These are phyloP conservation scores for Septoria linicola DNA, from an alignment of 2,329 filamentous ascomycete species.

Conservation along the genomic window DNA sequence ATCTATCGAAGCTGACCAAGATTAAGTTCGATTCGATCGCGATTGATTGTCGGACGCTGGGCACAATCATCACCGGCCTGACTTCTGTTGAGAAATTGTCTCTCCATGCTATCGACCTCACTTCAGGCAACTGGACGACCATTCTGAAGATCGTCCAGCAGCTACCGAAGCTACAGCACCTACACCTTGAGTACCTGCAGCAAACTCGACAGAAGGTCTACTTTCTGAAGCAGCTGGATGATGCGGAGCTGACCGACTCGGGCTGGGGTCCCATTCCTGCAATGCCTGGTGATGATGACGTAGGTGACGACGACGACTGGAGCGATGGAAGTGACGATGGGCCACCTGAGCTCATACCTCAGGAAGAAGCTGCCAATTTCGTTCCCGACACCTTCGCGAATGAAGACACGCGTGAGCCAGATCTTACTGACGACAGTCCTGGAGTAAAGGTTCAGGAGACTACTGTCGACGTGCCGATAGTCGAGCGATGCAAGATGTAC, in stretches of 20 bases:
- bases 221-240: conserved; percentile 29
- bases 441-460: not conserved
- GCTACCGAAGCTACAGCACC: conserved; percentile 28
- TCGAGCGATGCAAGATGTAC: conserved; percentile 8
- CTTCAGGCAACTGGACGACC: conserved; percentile 27
- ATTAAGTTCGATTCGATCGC: conserved; percentile 19
- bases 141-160: conserved; percentile 28
- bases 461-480: not conserved
- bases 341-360: conserved; percentile 12
- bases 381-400: not conserved
- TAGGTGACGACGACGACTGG: conserved; percentile 14
- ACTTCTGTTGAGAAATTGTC: conserved; percentile 13
- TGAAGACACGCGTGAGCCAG: too few species aligned
- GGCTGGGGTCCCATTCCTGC: conserved; percentile 7
- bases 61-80: conserved; percentile 14
- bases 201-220: conserved; percentile 28
- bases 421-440: not conserved
- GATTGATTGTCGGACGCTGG: conserved; percentile 17
- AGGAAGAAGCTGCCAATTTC: not conserved
- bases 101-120: conserved; percentile 24
- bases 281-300: conserved; percentile 3
- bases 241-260: conserved; percentile 1
- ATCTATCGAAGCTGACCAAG: conserved; percentile 18
- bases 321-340: conserved; percentile 8
- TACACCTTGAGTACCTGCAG: conserved; percentile 32